Evolutionary conservation across 208 protist genomes (phyloP), one percentile per base, ranked within the genome.

Genomic region (Leishmania lainsoni): DNA sequence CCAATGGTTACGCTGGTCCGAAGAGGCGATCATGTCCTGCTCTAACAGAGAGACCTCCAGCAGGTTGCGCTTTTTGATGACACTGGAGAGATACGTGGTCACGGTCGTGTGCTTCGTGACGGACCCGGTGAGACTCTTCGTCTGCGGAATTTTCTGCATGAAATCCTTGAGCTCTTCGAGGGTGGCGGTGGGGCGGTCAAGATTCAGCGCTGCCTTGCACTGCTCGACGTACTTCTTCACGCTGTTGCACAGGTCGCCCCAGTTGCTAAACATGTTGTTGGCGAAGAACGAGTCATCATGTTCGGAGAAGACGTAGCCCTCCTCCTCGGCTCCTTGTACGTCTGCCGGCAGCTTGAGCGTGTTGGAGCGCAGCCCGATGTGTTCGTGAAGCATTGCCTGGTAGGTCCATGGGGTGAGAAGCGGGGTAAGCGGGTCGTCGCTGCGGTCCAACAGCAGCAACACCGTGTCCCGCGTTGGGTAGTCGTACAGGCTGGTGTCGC

Each of bases 321-420:
- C 92, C 68, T 87, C 73, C 75, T 87, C 83, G 9, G 84, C 83
- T n/a, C 85, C 88, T 35, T 78, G 65, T 10, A 87, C 89, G 20
- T 89, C 79, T 4, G 83, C 59, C 20, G 92, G 91, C 35, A 97
- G 85, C 32, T 84, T 88, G 48, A 97, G 81, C 61, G 94, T 89
- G 78, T 99, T 99, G 81, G 99, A 97, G 6, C 87, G 29, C 61
- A 99, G 97, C 8, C 94, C 95, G 26, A 99, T 78, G 78, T 99
- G 87, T 85, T 99, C 99, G 88, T 99, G 98, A 61, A 99, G 89
- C 99, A 99, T 99, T 22, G 99, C 97, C 90, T 99, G 98, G 88
- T 99, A 99, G n/a, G 98, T 99, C 99, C 99, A 99, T 79, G 99
- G 98, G 39, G 91, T 98, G 42, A 99, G 87, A 49, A 99, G 87